Conservation (phyloP, 768 basidiomycete genomes). For the Lyophyllum decastes region DNA sequence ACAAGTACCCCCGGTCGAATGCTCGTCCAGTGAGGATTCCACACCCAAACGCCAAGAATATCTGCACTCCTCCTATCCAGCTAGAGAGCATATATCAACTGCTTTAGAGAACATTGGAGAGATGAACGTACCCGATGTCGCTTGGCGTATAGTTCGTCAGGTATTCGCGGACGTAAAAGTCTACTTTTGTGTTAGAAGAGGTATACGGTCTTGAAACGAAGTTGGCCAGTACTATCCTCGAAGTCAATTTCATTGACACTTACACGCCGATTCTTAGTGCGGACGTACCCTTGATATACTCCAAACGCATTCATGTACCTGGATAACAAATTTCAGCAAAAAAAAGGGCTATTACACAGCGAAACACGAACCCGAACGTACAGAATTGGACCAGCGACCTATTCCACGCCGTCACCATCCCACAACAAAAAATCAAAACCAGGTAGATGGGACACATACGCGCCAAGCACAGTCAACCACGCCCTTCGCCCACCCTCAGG, state of each 20-base stretch:
- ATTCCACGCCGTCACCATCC: background rate
- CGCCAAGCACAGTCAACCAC: conserved; percentile 13
- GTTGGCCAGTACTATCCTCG: background rate
- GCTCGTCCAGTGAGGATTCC: conserved; percentile 27
- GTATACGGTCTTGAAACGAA: background rate
- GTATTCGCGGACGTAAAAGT: conserved; percentile 24
- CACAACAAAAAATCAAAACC: background rate
- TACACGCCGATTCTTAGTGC: too few species aligned
- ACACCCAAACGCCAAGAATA: conserved; percentile 30
- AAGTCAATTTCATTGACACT: background rate
- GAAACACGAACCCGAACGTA: conserved; percentile 18
- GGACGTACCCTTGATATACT: conserved; percentile 21
- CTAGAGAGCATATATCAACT: conserved; percentile 16
- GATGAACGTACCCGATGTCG: conserved; percentile 18
- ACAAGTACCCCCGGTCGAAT: conserved; percentile 32
- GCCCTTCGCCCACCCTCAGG: conserved; percentile 6
- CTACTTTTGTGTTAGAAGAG: background rate
- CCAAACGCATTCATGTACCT: conserved; percentile 20
- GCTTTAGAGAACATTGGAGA: background rate
- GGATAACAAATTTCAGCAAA: background rate
- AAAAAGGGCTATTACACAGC: background rate
- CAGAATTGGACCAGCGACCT: conserved; percentile 16
- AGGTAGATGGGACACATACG: background rate
- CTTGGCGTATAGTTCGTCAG: conserved; percentile 19
- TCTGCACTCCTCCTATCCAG: conserved; percentile 55